Evolutionary conservation across 1,139 yeast genomes (phyloP), one percentile per base, ranked within the genome.

Genomic region (Candida labiduridarum): DNA sequence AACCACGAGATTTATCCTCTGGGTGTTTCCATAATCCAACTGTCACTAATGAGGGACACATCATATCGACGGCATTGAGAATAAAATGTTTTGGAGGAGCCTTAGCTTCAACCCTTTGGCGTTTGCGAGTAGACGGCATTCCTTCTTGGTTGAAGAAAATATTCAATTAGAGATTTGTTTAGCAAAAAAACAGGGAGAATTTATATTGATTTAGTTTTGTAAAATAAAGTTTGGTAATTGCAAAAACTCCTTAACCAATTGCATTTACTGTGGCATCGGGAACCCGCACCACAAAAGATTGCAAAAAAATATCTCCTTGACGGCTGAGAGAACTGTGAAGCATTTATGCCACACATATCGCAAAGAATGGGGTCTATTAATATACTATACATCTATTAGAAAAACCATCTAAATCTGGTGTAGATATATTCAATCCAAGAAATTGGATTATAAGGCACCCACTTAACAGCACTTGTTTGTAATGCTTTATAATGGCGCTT

Each of bases 11-110:
- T 53, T 66, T 61, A 53, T 73, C 78, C 31, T 69, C 58, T 8
- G 78, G 79, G 46, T 73, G 74, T 49, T 65, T 69, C 79, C 79
- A 74, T 35, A 68, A 64, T 0, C 77, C 78, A 1, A 65, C 67
- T 30, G 56, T 64, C 51, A 71, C 78, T 39, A 70, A 64, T 7
- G 75, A 76, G 15, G 72, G 66, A 44, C 66, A 54, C 16, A 67
- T 70, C 71, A 72, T 67, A 29, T 65, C 73, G 52, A 72, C 72
- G 12, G 76, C 76, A 59, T 72, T 72, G 52, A 72, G 9, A n/a
- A 14, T 33, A 8, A 33, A 1, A 33, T 33, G 15, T 12, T 14
- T 33, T 15, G 15, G 22, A 19, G 22, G 22, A 19, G 22, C 22
- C 22, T 19, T 19, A 19, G 22, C 22, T 19, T 19, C 4, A 19